Conservation (phyloP, 805 yeast species). For the Wickerhamiella occidentalis region DNA sequence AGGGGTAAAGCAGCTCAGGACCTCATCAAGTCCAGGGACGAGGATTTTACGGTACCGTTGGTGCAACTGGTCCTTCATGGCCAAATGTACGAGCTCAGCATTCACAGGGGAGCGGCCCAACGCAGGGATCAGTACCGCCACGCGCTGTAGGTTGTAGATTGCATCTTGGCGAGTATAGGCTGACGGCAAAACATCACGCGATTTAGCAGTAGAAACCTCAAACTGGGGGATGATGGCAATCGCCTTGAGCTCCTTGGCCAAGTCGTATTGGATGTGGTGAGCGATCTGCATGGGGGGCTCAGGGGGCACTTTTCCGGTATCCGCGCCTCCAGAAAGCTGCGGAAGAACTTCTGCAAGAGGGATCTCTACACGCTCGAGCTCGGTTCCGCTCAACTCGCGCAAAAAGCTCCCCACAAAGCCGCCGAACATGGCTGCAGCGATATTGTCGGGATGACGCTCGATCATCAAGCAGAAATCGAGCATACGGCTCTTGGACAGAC, state of each 20-base stretch:
- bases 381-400: slow-evolving; percentile 63
- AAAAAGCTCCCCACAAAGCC: slow-evolving; percentile 95
- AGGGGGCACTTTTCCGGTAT: slow-evolving; percentile 59
- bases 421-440: slow-evolving; percentile 98
- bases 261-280: slow-evolving; percentile 72
- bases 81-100: slow-evolving; percentile 70
- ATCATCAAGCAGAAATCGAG: slow-evolving; percentile 92
- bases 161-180: slow-evolving; percentile 69
- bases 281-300: slow-evolving; percentile 80
- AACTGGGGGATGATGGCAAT: slow-evolving; percentile 87
- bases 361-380: slow-evolving; percentile 61
- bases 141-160: slow-evolving; percentile 83
- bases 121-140: slow-evolving; percentile 86
- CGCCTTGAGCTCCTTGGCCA: slow-evolving; percentile 75
- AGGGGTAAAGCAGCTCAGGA: slow-evolving; percentile 70
- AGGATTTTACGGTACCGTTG: slow-evolving; percentile 92
- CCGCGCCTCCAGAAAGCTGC: slow-evolving; percentile 56
- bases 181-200: slow-evolving; percentile 80
- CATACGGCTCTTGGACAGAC: slow-evolving; percentile 65
- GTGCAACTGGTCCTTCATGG: slow-evolving; percentile 94
- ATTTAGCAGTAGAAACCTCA: slow-evolving; percentile 84
- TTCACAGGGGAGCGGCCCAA: slow-evolving; percentile 76
- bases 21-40: slow-evolving; percentile 82
- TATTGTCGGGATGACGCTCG: slow-evolving; percentile 97
- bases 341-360: slow-evolving; percentile 81